These are phyloP conservation scores for Scolecobasidium constrictum DNA, from an alignment of 2,329 filamentous ascomycete species.

Conservation along the genomic window DNA sequence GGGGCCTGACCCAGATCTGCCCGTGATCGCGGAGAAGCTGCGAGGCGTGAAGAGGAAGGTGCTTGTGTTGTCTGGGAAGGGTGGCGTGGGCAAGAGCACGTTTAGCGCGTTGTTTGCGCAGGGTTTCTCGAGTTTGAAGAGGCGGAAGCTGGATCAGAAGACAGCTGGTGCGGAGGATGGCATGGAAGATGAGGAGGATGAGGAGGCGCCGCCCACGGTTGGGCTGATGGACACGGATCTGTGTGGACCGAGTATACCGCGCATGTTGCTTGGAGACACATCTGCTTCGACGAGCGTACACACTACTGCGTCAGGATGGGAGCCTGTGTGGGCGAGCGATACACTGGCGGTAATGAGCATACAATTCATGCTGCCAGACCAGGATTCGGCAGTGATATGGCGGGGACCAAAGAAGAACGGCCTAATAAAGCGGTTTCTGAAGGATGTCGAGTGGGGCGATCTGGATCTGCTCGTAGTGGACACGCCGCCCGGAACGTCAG, in stretches of 20 bases:
- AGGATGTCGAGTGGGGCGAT: constrained; percentile 96
- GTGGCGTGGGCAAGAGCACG: constrained; percentile 92
- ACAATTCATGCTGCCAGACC: constrained; percentile 92
- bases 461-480: constrained; percentile 90
- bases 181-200: constrained; percentile 4
- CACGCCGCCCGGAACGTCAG: constrained; percentile 87
- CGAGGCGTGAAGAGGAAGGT: constrained; percentile 81
- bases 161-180: constrained; percentile 1
- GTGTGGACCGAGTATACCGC: constrained; percentile 89
- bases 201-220: constrained; percentile 46
- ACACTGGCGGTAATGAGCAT: constrained; percentile 95
- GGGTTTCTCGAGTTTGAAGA: constrained; percentile 53
- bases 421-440: constrained; percentile 93
- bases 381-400: constrained; percentile 96
- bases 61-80: constrained; percentile 85
- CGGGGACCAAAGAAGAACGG: constrained; percentile 97
- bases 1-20: constrained; percentile 89
- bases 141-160: background rate
- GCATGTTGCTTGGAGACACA: constrained; percentile 93
- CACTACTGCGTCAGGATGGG: constrained; percentile 79
- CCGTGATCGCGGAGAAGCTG: constrained; percentile 74
- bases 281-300: constrained; percentile 48
- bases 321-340: constrained; percentile 82
- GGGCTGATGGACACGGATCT: constrained; percentile 99
- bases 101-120: constrained; percentile 83